These are phyloP conservation scores for Encephalitozoon intestinalis DNA, from an alignment of 371 early-diverging fungal species.

Conservation along the genomic window DNA sequence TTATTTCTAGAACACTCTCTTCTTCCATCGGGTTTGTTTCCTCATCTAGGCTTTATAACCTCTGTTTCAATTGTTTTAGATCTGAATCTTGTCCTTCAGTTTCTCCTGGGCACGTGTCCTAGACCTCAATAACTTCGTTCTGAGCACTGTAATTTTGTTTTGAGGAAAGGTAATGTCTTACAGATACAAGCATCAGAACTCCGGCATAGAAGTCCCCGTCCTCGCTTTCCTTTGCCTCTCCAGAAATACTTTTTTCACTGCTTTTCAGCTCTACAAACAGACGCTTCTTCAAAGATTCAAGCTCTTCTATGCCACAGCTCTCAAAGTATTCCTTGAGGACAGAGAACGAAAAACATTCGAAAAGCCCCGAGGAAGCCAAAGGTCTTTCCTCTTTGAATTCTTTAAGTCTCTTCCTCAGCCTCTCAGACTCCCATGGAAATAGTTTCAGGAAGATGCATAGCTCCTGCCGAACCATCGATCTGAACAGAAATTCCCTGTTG, in stretches of 20 bases:
- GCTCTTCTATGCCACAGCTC: not conserved
- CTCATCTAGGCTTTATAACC: not conserved
- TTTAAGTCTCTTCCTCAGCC: not conserved
- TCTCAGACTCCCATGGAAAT: not conserved
- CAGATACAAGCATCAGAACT: not conserved
- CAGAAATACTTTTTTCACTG: not conserved
- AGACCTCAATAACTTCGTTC: not conserved
- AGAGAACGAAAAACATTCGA: not conserved
- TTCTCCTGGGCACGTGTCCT: not conserved
- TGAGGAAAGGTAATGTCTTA: not conserved
- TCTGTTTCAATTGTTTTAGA: not conserved
- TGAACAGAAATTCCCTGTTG: not conserved
- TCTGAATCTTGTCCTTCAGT: not conserved
- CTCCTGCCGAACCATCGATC: not conserved
- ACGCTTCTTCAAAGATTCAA: not conserved
- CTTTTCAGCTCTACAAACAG: not conserved
- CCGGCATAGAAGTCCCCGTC: not conserved
- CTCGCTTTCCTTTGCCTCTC: not conserved
- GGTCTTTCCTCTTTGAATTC: not conserved
- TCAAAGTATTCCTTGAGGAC: slow-evolving; percentile 7
- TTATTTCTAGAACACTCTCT: slow-evolving; percentile 2
- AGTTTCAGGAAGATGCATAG: not conserved
- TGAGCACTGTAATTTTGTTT: not conserved
- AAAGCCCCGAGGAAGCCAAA: not conserved
- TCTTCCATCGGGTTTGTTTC: slow-evolving; percentile 1